Conservation (phyloP, 2,329 filamentous ascomycete species). For the Trichoderma sp. region DNA sequence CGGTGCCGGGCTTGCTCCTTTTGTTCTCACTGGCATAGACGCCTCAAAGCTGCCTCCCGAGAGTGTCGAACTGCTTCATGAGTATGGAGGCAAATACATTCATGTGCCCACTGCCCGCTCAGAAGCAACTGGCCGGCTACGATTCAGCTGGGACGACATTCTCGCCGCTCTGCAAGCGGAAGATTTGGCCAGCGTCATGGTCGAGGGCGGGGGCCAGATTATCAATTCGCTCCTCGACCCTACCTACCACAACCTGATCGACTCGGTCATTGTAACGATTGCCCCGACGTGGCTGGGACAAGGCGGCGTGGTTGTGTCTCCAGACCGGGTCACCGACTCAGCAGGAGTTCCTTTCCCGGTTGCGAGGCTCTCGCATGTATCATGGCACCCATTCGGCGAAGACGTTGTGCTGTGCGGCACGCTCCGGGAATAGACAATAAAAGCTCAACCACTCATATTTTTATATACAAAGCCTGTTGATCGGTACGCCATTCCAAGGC, state of each 20-base stretch:
- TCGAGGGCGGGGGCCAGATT: slow-evolving; percentile 81
- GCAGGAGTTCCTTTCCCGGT: slow-evolving; percentile 55
- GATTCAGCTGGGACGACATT: slow-evolving; percentile 63
- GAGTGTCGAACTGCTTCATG: slow-evolving; percentile 42
- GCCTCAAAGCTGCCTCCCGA: slow-evolving; percentile 43
- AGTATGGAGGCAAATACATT: slow-evolving; percentile 53
- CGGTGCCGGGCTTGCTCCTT: slow-evolving; percentile 70
- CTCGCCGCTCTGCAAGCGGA: slow-evolving; percentile 55
- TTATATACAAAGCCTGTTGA: not conserved
- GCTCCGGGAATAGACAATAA: slow-evolving; percentile 34
- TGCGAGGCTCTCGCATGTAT: slow-evolving; percentile 62
- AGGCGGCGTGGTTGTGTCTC: slow-evolving; percentile 76
- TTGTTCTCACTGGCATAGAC: slow-evolving; percentile 56
- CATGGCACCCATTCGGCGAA: slow-evolving; percentile 75
- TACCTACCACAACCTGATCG: slow-evolving; percentile 59
- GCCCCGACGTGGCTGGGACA: slow-evolving; percentile 87
- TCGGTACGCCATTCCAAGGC: not conserved
- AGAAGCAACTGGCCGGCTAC: slow-evolving; percentile 38
- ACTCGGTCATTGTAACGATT: slow-evolving; percentile 82
- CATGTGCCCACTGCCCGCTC: slow-evolving; percentile 34
- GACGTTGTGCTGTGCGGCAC: slow-evolving; percentile 80
- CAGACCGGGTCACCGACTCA: slow-evolving; percentile 52
- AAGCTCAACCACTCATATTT: too few species aligned
- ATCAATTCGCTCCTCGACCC: slow-evolving; percentile 77
- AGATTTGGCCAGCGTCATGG: slow-evolving; percentile 76